These are phyloP conservation scores for Apiotrichum montevideense DNA, from an alignment of 1,284 basidiomycete genomes.

Conservation along the genomic window DNA sequence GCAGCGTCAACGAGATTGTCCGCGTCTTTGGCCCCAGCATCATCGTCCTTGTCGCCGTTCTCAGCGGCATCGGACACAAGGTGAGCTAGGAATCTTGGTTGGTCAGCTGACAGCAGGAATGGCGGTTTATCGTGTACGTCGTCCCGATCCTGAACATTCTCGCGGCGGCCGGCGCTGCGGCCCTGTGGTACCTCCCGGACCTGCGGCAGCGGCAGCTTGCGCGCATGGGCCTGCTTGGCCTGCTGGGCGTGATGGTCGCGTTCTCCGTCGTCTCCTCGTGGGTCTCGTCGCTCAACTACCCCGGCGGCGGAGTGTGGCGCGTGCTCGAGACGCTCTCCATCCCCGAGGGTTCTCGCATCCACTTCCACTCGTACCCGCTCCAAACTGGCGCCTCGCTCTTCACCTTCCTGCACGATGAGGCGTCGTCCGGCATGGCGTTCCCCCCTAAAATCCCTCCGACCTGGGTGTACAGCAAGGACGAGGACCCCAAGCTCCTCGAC, in stretches of 20 bases:
- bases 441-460: conserved; percentile 14
- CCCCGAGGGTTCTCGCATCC: conserved; percentile 23
- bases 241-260: conserved; percentile 52
- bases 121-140: conserved; percentile 88
- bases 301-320: conserved; percentile 72
- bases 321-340: conserved; percentile 55
- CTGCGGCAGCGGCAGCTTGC: background rate
- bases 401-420: conserved; percentile 58
- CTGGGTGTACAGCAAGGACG: conserved; percentile 76
- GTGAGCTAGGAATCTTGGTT: conserved; percentile 17
- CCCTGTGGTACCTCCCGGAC: conserved; percentile 18
- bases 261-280: conserved; percentile 55
- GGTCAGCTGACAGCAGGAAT: conserved; percentile 56
- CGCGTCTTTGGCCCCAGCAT: conserved; percentile 48
- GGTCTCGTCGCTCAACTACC: conserved; percentile 74
- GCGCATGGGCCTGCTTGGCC: conserved; percentile 46
- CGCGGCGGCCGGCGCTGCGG: conserved; percentile 57
- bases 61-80: conserved; percentile 77
- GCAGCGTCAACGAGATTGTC: conserved; percentile 14
- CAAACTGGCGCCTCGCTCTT: conserved; percentile 90
- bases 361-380: conserved; percentile 39
- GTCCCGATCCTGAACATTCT: conserved; percentile 76
- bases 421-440: background rate
- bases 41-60: conserved; percentile 56
- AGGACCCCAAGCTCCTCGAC: conserved; percentile 52